Base-by-base conservation (phyloP, 306 rosid species). In the Malus asiatica region DNA sequence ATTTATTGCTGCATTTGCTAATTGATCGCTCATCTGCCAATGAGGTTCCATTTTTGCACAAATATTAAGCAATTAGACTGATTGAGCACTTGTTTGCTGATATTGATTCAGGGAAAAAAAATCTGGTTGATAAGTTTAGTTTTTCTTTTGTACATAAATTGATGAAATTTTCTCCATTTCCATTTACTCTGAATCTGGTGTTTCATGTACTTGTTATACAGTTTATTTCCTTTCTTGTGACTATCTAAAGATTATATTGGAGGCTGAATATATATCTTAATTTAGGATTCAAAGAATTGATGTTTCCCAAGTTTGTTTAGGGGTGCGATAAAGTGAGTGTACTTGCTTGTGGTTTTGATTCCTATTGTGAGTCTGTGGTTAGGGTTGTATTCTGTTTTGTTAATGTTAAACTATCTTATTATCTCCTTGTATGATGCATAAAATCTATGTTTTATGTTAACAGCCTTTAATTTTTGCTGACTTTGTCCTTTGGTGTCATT, bases 401-500 rank as follows among this genome's bases (percentile, higher is more conserved):
- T 40, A 16, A 16, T 64, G 22, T 15, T 8, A 15, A 38, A 9
- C 25, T 73, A 5, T 45, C 11, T 10, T 25, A 23, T 25, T 33
- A 2, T 22, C 45, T 22, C 38, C 23, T 4, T 4, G 1, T 38
- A 16, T 23, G 23, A 33, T 72, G 14, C 2, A 33, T 35, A 22
- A 13, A 11, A 14, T 44, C 59, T 27, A 19, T 45, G 29, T 74
- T 8, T 48, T 59, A 7, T 27, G 30, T 18, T 25, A 60, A 19
- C 22, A 19, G 7, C 45, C 68, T 9, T 46, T 33, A 13, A 44
- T 20, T 30, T 74, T 15, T 62, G 30, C 30, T 78, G 72, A 85
- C 75, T 70, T 71, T 66, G 59, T 44, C 52, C 40, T 30, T 67
- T 46, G 48, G 61, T 81, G 13, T 55, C 32, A 72, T 74, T 79